Base-by-base conservation (phyloP, 2,329 filamentous ascomycete genomes). In the Lecanicillium sp. region DNA sequence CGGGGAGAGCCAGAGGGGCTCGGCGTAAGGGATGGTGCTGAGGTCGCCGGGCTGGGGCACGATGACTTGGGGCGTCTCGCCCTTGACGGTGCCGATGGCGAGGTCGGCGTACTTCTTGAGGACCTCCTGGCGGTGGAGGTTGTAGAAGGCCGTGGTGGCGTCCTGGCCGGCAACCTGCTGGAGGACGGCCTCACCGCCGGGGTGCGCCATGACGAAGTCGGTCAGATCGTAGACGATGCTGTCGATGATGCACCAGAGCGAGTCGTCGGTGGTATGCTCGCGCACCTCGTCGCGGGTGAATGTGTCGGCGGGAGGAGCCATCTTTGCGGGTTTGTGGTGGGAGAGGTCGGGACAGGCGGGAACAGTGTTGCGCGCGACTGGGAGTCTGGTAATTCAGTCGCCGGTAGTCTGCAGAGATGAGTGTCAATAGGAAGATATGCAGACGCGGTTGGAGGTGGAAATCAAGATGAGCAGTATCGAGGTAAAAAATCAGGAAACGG, bases 101-200 rank as follows among this genome's bases (percentile, higher is more conserved):
- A 95, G 77, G 58, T 79, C 74, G 39, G 75, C 69, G 73, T 94
- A 94, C 65, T 90, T 90, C 52, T 82, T 72, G 10, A 95, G 77
- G n/a, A 94, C 87, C 67, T 95, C 89, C 57, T 95, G 88, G 21
- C 89, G 77, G 70, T 95, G 90, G 45, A 95, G 81, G 72, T 94
- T 94, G 78, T 94, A 95, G 68, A 94, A 95, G 49, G 84, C 85
- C 29, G 77, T 71, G 2, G 89, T 95, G 43, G 88, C 87, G 61
- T 95, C 89, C 55, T 81, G 77, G 53, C 89, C 89, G 24, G 86
- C 89, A 40, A 91, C 79, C 67, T 95, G 87, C 46, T 79, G 76
- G 30, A 94, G 79, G 20, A 94, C 88, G 36, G 86, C 82, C 59
- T 83, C 81, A 59, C 88, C 89, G 56, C 88, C 88, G 1, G 89